Base-by-base conservation (phyloP, 176 grass and related monocot species). In the Lolium multiflorum region DNA sequence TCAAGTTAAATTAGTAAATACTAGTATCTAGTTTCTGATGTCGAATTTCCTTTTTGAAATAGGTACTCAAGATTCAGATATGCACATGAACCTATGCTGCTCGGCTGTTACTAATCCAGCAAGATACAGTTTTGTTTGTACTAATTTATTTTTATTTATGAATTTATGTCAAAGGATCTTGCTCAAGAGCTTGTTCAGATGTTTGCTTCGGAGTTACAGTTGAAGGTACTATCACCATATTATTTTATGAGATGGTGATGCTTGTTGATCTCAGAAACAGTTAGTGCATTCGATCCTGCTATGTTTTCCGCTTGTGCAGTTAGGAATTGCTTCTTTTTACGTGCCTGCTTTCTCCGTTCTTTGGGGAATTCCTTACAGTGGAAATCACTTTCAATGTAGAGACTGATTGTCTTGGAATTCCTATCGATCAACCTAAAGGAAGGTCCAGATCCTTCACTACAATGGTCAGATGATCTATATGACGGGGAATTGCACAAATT, bases 391-490 rank as follows among this genome's bases (percentile, higher is more conserved):
- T 80, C 44, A 72, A 81, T 74, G 14, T 79, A 98, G 93, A 87
- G 95, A 83, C 70, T 95, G 58, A 55, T 98, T 55, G 52, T 91
- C 59, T 80, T 93, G 67, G 78, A 87, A 66, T 74, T 98, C 20
- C 71, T 90, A 43, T 90, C 91, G 1, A 55, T 92, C 79, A 79
- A 61, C 80, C 72, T 46, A 21, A 91, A 93, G 50, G 73, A 92
- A 71, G 73, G 50, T 22, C 7, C 70, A 70, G 61, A 38, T 66
- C 44, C 11, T 59, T 74, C 55, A 60, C 48, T 91, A 54, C 67
- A 82, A 87, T 95, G 88, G 86, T 80, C 28, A 0, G 82, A 87
- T 80, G 93, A 98, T 63, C 38, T 98, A 87, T 98, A 90, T 83
- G 76, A 81, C 31, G 84, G 93, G 38, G 91, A 98, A 87, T 59